Base-by-base conservation (phyloP, 805 yeast genomes). In the Saturnispora kantuleensis region DNA sequence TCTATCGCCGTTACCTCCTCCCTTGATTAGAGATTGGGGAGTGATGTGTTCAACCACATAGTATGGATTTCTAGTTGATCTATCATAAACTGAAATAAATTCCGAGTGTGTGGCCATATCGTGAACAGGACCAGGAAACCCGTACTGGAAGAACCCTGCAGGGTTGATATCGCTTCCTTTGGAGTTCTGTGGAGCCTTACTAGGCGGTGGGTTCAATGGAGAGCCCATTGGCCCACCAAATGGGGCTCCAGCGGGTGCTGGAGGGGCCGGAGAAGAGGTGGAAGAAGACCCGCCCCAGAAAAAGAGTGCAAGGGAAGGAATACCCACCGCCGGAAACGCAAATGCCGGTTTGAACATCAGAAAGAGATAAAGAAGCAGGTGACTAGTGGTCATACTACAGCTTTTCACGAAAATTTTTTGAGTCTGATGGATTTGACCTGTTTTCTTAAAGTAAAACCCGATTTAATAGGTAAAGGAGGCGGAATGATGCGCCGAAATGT, bases 91-190 rank as follows among this genome's bases (percentile, higher is more conserved):
- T 44, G 93, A 77, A 15, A 90, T 75, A 60, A 82, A 93, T 64
- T 88, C 96, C 46, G 71, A 69, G 49, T 86, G 71, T 10, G 69
- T 75, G 46, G 77, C 77, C 47, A 90, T 63, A 58, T 93, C 98
- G 61, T 87, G 94, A 30, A 84, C 73, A 0, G 97, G 97, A 1
- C 96, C 96, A 0, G 97, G 98, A 56, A 85, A 87, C 3, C 98
- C 98, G 59, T 84, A 89, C 54, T 81, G 79, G 69, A 88, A 89
- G 65, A 84, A 88, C 6, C 70, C 95, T 17, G 76, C 73, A 0
- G 97, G 98, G 47, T 77, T 71, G 4, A 86, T 76, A 4, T 54
- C 55, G 5, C 66, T 64, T 41, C 56, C 63, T 10, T 35, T 35
- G 58, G 47, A 7, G 52, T 31, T 11, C 30, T 28, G 10, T 31